Conservation (phyloP, 345 rosid genomes). For the Eucalyptus sp. region DNA sequence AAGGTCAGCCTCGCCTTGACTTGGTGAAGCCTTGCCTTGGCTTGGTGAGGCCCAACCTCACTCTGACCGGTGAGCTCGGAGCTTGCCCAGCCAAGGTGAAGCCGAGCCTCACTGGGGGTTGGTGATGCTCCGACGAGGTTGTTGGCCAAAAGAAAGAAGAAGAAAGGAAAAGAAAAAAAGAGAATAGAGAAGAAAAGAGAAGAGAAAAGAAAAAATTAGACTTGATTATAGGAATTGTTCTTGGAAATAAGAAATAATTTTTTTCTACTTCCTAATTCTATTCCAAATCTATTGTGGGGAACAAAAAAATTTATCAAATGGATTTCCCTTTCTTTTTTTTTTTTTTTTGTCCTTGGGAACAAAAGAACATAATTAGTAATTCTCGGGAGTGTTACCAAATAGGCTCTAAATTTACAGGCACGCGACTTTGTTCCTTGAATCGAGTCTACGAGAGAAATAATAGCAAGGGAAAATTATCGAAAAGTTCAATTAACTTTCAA, state of each 20-base stretch:
- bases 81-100: accelerated
- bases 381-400: accelerated
- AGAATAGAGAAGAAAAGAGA: too few relatives aligned
- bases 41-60: accelerated
- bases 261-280: accelerated
- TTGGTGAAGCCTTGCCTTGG: accelerated
- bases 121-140: accelerated
- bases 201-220: too few relatives aligned
- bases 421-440: accelerated
- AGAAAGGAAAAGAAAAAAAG: too few relatives aligned
- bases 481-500: neutral
- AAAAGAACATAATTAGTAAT: too few relatives aligned
- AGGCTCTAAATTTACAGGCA: accelerated
- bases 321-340: accelerated
- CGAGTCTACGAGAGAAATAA: neutral
- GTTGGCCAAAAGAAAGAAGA: accelerated
- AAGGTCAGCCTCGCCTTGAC: accelerated
- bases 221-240: too few relatives aligned
- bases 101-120: accelerated
- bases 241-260: accelerated
- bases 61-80: accelerated
- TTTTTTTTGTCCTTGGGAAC: accelerated
- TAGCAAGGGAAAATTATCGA: neutral
- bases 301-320: accelerated
- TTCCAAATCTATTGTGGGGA: accelerated